These are phyloP conservation scores for Vaccinium corymbosum DNA, from an alignment of 148 eudicot species.

Conservation along the genomic window DNA sequence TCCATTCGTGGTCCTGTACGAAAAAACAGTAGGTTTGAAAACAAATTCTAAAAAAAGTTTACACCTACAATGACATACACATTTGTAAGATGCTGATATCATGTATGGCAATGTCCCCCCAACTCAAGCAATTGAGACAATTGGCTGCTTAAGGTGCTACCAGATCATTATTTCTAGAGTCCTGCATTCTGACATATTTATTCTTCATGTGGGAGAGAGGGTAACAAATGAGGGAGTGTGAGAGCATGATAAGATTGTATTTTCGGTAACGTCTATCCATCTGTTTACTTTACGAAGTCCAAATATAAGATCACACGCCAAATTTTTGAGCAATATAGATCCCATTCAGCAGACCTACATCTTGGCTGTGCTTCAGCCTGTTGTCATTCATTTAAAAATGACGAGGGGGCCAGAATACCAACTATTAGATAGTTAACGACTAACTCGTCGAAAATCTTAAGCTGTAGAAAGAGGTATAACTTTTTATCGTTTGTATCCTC, in stretches of 20 bases:
- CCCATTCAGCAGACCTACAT: background rate
- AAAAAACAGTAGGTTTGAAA: background rate
- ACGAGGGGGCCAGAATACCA: background rate
- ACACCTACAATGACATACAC: background rate
- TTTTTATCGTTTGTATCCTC: no score
- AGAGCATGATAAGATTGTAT: background rate
- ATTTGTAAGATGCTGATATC: background rate
- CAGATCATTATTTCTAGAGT: background rate
- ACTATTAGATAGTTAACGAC: no score
- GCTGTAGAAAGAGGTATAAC: no score
- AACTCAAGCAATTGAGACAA: background rate
- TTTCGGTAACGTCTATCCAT: background rate
- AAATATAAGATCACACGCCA: background rate
- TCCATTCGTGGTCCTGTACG: slow-evolving; percentile 89
- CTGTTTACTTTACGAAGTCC: background rate
- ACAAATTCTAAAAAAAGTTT: background rate
- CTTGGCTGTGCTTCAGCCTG: background rate
- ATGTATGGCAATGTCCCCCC: background rate
- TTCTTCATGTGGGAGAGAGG: background rate
- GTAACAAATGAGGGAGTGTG: background rate
- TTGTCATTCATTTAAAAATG: background rate
- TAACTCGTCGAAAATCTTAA: no score
- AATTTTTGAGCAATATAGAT: background rate
- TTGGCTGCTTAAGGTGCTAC: background rate
- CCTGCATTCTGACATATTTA: background rate